Conservation (phyloP, 805 yeast species). For the Yamadazyma ubonensis region DNA sequence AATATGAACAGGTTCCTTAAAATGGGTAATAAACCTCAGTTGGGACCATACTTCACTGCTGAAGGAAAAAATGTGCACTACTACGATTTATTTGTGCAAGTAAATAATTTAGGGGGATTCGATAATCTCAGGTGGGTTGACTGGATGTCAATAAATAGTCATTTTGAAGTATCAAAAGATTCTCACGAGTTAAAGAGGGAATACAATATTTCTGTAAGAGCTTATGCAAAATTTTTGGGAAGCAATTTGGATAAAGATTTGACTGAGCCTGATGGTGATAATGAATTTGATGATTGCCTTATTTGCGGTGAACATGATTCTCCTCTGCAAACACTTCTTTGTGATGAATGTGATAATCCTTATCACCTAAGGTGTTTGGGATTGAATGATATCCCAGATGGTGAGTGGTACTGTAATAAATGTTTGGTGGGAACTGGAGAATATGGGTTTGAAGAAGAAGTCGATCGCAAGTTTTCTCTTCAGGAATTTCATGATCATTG, state of each 20-base stretch:
- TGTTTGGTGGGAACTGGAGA: slow-evolving; percentile 87
- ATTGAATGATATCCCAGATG: slow-evolving; percentile 49
- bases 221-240: slow-evolving; percentile 34
- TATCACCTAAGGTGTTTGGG: slow-evolving; percentile 69
- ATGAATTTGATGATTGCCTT: slow-evolving; percentile 40
- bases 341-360: slow-evolving; percentile 72
- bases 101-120: slow-evolving; percentile 25
- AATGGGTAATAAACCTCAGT: slow-evolving; percentile 38
- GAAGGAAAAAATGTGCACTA: slow-evolving; percentile 24
- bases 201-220: slow-evolving; percentile 24
- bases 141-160: slow-evolving; percentile 24
- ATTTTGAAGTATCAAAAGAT: slow-evolving; percentile 21
- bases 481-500: slow-evolving; percentile 61
- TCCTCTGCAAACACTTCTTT: slow-evolving; percentile 51
- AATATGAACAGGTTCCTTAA: slow-evolving; percentile 58
- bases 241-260: slow-evolving; percentile 26
- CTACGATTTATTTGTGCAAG: slow-evolving; percentile 40
- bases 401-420: slow-evolving; percentile 76
- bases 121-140: slow-evolving; percentile 18
- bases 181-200: slow-evolving; percentile 21
- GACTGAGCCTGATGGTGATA: slow-evolving; percentile 32
- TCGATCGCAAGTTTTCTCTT: slow-evolving; percentile 52
- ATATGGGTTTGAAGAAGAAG: slow-evolving; percentile 78
- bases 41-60: slow-evolving; percentile 22
- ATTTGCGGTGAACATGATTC: slow-evolving; percentile 48